Evolutionary conservation across 495 filamentous ascomycete species (phyloP), one percentile per base, ranked within the genome.

Genomic region (Cercophora newfieldiana): DNA sequence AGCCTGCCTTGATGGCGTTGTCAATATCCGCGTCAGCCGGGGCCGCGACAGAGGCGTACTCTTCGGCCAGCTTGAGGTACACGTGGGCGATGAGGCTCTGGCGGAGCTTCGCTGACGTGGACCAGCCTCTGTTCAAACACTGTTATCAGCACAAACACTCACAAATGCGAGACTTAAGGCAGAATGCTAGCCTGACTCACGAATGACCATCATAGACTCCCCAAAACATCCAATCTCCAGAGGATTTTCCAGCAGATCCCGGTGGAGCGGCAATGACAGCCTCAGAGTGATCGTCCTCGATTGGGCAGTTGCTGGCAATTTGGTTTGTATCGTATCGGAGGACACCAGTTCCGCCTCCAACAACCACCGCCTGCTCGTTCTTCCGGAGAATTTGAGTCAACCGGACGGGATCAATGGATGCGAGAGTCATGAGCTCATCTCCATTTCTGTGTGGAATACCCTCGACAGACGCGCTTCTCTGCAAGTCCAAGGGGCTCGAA

Each of bases 221-320:
- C 58, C 58, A 61, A 18, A 61, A 61, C 37, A 61, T 61, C 58
- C 58, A 61, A 25, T 61, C 58, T 25, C 16, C 31, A 7, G 37
- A 44, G 2, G 37, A 14, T 14, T 44, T 44, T 44, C 37, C 37
- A 14, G 37, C 10, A 16, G 37, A 5, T 2, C 19, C 14, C 12
- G 58, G 22, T 18, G 57, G 57, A 28, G 31, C 18, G 3, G 26
- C 19, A 33, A 59, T 33, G 28, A 59, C 44, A 5, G 28, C 57
- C 19, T 37, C 28, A 6, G 57, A 37, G 31, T 59, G 57, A n/a
- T 59, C 57, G 29, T 59, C 57, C 31, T 59, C 57, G n/a, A 59
- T 59, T 1, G 57, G 57, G 57, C 31, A 12, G 30, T 59, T 59
- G 57, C 57, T 33, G 30, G 57, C 26, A n/a, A 59, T 33, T 19